These are phyloP conservation scores for Metschnikowia koreensis DNA, from an alignment of 805 yeast species.

Conservation along the genomic window DNA sequence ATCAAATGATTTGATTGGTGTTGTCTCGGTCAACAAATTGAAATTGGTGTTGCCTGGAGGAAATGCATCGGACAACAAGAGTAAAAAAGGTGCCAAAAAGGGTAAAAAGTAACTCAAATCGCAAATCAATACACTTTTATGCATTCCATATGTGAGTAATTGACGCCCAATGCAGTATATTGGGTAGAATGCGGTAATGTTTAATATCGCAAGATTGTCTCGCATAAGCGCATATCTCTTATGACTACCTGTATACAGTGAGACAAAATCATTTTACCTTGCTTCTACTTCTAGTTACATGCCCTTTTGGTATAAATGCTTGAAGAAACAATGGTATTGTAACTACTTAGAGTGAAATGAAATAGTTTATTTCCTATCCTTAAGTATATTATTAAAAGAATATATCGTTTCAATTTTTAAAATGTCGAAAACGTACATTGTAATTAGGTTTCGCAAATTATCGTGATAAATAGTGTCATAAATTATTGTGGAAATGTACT, in stretches of 20 bases:
- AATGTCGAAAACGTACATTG: no score
- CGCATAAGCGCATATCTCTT: constrained; percentile 3
- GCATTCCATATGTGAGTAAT: neutral
- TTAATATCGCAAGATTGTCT: neutral
- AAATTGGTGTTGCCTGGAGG: constrained; percentile 59
- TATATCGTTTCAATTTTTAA: no score
- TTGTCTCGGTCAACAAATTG: constrained; percentile 69
- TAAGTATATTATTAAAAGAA: no score
- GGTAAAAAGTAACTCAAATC: constrained; percentile 11
- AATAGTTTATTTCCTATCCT: no score
- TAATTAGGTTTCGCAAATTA: no score
- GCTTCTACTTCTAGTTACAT: neutral
- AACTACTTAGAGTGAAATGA: no score
- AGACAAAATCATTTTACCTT: neutral
- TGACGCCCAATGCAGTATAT: neutral
- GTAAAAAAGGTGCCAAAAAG: constrained; percentile 24
- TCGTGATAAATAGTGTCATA: no score
- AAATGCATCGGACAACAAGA: constrained; percentile 19
- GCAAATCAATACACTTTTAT: neutral
- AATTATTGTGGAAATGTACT: no score
- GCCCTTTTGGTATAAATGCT: neutral
- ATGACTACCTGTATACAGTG: neutral
- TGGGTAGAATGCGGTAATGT: neutral
- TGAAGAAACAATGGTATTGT: no score
- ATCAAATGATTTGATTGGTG: constrained; percentile 63